These are phyloP conservation scores for Bauhinia variegata DNA, from an alignment of 306 rosid genomes.

Conservation along the genomic window DNA sequence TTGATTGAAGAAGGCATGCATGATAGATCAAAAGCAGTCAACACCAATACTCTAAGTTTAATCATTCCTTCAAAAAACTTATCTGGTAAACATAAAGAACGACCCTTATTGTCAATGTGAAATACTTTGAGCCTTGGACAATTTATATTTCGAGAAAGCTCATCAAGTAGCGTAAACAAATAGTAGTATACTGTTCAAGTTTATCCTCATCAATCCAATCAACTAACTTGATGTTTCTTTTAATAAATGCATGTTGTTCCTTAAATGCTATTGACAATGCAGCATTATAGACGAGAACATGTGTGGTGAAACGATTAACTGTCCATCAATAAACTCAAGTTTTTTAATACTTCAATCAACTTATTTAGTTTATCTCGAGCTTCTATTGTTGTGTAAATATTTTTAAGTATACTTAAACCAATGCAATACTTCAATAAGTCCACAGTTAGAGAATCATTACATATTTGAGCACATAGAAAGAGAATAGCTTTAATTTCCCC, in stretches of 20 bases:
- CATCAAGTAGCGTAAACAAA: slow-evolving; percentile 22
- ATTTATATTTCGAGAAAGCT: neutral
- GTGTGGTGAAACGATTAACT: no score
- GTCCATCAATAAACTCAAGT: neutral
- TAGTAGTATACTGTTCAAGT: slow-evolving; percentile 22
- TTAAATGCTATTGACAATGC: slow-evolving; percentile 29
- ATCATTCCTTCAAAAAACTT: slow-evolving; percentile 29
- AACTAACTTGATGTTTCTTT: slow-evolving; percentile 1
- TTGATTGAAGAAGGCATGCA: neutral
- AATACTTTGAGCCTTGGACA: slow-evolving; percentile 17
- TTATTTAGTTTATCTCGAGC: neutral
- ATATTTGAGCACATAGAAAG: slow-evolving; percentile 37
- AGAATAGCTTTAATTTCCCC: slow-evolving; percentile 30
- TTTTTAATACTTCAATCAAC: slow-evolving; percentile 8
- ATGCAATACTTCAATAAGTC: slow-evolving; percentile 33
- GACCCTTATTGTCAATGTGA: neutral
- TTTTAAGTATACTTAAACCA: slow-evolving; percentile 35
- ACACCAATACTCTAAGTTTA: slow-evolving; percentile 29
- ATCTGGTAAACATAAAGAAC: neutral
- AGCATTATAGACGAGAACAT: neutral
- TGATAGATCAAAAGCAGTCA: slow-evolving; percentile 8
- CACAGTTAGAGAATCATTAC: neutral
- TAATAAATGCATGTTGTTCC: neutral
- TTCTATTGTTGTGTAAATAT: neutral
- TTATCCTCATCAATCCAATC: slow-evolving; percentile 32